Conservation (phyloP, 306 rosid genomes). For the Hippophae rhamnoides region DNA sequence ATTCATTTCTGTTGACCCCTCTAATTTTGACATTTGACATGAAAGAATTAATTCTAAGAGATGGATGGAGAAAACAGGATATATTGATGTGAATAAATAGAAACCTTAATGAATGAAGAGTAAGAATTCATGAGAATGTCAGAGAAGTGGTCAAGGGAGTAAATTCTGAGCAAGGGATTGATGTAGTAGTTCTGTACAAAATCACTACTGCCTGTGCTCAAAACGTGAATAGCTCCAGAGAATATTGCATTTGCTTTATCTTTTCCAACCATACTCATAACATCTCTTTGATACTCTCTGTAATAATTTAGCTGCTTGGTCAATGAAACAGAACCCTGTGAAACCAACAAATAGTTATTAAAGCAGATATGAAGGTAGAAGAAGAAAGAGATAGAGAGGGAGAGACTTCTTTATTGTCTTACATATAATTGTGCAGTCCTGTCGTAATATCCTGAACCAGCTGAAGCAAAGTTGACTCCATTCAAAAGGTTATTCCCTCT, state of each 20-base stretch:
- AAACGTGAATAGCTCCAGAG: constrained; percentile 41
- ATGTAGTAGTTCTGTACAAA: constrained; percentile 51
- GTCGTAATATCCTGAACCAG: constrained; percentile 47
- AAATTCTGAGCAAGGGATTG: constrained; percentile 25
- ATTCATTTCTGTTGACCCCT: no score
- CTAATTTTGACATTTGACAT: no score
- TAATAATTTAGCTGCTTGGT: constrained; percentile 44
- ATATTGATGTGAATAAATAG: neutral
- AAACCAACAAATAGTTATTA: constrained; percentile 4
- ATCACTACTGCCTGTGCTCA: constrained; percentile 56
- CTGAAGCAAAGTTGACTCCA: constrained; percentile 64
- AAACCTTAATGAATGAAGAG: constrained; percentile 47
- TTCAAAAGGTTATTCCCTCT: constrained; percentile 35
- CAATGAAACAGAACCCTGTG: constrained; percentile 37
- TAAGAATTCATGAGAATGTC: constrained; percentile 35
- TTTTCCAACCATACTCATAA: constrained; percentile 39
- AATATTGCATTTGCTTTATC: constrained; percentile 33
- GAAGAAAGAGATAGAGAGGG: constrained; percentile 5
- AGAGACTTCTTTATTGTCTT: constrained; percentile 6
- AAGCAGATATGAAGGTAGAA: neutral
- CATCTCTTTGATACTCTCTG: constrained; percentile 37
- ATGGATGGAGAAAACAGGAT: no score
- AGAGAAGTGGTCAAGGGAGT: constrained; percentile 40
- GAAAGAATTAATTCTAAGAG: no score
- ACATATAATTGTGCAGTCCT: constrained; percentile 40